A percentile compares a stretch with the other conserved stretches of the same genome.
Evolutionary conservation across 2,329 filamentous ascomycete genomes (phyloP).

Genomic region (Alternaria brassicae): DNA sequence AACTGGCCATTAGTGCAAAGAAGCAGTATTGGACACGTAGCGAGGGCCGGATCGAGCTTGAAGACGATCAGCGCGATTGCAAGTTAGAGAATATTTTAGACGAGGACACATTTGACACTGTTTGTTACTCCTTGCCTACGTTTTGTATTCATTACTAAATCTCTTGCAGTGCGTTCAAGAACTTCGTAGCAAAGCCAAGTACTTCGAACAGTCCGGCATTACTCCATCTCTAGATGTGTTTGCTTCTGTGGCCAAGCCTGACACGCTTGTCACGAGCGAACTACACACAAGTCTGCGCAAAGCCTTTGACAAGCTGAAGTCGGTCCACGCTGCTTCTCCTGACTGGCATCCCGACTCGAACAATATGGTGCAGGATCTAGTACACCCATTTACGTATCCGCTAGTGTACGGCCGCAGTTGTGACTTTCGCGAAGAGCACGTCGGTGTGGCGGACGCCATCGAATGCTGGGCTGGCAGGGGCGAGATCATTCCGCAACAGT

Average conservation of each 20-base stretch:
- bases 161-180: conserved; percentile 48
- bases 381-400: conserved; percentile 70
- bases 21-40: conserved; percentile 7
- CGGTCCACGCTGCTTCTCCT: conserved; percentile 48
- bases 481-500: conserved; percentile 20
- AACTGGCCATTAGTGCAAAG: conserved; percentile 19
- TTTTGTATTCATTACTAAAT: background rate
- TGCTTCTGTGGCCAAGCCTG: conserved; percentile 62
- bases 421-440: conserved; percentile 45
- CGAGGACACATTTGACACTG: conserved; percentile 20
- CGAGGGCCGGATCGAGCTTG: background rate
- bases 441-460: conserved; percentile 41
- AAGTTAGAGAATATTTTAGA: conserved; percentile 22
- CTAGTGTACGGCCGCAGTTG: conserved; percentile 61
- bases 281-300: conserved; percentile 54
- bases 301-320: conserved; percentile 59
- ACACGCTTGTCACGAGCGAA: conserved; percentile 52
- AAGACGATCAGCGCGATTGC: background rate
- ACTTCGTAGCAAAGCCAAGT: conserved; percentile 59
- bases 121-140: conserved; percentile 8
- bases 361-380: conserved; percentile 65
- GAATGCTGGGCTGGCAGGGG: conserved; percentile 41
- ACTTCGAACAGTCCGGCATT: conserved; percentile 52
- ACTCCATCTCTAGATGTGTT: conserved; percentile 56
- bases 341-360: conserved; percentile 68